Conservation (phyloP, 306 rosid genomes). For the Purshia tridentata region DNA sequence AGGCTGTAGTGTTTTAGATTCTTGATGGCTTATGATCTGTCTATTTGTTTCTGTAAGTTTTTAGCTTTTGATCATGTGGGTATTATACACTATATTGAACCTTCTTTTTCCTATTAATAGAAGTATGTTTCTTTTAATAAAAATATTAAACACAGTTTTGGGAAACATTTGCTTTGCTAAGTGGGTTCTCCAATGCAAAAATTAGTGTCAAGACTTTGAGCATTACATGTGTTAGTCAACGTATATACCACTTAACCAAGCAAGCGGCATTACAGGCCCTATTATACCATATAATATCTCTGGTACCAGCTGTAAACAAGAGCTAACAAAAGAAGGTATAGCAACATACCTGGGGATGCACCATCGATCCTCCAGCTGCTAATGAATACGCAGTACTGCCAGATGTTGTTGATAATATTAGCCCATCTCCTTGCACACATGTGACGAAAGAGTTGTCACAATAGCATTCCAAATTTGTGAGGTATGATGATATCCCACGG, state of each 20-base stretch:
- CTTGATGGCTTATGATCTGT: no score
- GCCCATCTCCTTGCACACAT: constrained; percentile 93
- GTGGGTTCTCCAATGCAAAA: background rate
- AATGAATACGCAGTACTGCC: constrained; percentile 97
- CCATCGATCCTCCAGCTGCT: constrained; percentile 99
- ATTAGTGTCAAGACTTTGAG: background rate
- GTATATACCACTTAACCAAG: background rate
- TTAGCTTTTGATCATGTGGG: no score
- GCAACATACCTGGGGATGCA: constrained; percentile 89
- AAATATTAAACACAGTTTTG: background rate
- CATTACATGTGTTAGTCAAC: background rate
- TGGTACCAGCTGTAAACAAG: background rate
- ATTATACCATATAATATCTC: background rate
- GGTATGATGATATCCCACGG: constrained; percentile 94
- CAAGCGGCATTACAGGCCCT: background rate
- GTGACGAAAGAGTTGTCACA: constrained; percentile 92
- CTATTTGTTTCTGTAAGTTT: no score
- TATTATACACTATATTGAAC: no score
- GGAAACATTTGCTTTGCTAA: background rate
- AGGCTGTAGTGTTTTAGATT: no score
- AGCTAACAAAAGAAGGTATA: background rate
- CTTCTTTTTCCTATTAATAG: no score
- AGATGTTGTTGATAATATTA: constrained; percentile 88
- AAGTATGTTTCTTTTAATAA: no score
- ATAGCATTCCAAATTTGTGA: constrained; percentile 89